A percentile compares a stretch with the other conserved stretches of the same genome.
Evolutionary conservation across 805 yeast species (phyloP).

Genomic region (Kuraishia ogatae): DNA sequence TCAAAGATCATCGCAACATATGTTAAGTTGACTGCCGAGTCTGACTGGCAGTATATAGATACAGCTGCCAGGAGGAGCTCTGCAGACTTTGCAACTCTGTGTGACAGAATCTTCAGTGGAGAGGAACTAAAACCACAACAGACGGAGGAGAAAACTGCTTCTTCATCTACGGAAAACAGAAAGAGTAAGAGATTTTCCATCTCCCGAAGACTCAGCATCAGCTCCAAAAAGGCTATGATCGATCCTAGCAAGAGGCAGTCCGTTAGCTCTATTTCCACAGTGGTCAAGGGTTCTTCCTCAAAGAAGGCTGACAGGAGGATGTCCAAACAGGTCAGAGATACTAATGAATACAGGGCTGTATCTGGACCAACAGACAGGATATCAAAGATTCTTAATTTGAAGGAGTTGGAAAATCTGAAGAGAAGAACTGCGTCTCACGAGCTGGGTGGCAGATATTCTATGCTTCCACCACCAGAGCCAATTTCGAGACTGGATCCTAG

Average conservation of each 20-base stretch:
- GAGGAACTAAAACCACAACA: constrained; percentile 52
- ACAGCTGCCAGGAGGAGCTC: constrained; percentile 70
- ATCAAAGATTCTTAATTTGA: constrained; percentile 31
- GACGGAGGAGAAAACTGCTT: constrained; percentile 38
- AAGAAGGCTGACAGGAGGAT: constrained; percentile 1
- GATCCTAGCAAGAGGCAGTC: background rate
- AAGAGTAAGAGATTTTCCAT: constrained; percentile 31
- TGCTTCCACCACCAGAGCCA: constrained; percentile 40
- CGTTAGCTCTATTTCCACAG: background rate
- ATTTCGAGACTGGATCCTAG: constrained; percentile 50
- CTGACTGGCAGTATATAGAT: constrained; percentile 63
- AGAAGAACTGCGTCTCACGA: constrained; percentile 35
- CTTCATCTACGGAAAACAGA: constrained; percentile 25
- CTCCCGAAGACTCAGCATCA: constrained; percentile 28
- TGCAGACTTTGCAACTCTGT: constrained; percentile 67
- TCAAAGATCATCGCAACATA: constrained; percentile 63
- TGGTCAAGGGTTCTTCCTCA: constrained; percentile 19
- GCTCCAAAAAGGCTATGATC: constrained; percentile 22
- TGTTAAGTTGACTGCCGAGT: constrained; percentile 57
- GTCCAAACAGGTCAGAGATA: constrained; percentile 6
- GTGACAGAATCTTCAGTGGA: constrained; percentile 70
- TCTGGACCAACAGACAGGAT: constrained; percentile 23
- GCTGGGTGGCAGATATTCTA: constrained; percentile 16
- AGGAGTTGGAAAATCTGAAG: constrained; percentile 35
- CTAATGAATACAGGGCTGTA: constrained; percentile 11